These are phyloP conservation scores for Rhynchosporium secalis DNA, from an alignment of 2,329 filamentous ascomycete genomes.

Conservation along the genomic window DNA sequence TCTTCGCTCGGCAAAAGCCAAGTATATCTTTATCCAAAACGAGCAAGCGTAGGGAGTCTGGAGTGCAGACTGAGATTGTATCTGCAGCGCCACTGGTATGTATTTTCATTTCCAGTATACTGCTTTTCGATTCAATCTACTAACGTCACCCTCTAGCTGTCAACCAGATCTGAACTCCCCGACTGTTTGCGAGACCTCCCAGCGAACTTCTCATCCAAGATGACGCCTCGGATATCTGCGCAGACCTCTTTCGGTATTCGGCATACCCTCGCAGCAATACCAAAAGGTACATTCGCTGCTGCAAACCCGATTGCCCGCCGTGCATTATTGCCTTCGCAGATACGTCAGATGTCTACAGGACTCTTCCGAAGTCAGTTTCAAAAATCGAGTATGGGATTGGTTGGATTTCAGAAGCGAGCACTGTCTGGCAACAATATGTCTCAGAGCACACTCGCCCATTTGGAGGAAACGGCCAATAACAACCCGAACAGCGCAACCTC, in stretches of 20 bases:
- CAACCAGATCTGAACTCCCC: conserved; percentile 24
- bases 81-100: conserved; percentile 21
- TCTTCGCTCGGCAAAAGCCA: conserved; percentile 32
- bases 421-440: conserved; percentile 40
- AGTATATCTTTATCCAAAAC: conserved; percentile 22
- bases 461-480: conserved; percentile 90
- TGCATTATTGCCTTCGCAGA: conserved; percentile 22
- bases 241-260: conserved; percentile 24
- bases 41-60: conserved; percentile 14
- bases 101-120: background rate
- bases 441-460: conserved; percentile 71
- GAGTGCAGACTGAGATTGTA: background rate
- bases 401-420: conserved; percentile 29
- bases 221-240: conserved; percentile 22
- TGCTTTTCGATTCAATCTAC: background rate
- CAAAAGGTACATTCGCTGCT: conserved; percentile 28
- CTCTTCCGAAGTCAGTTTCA: conserved; percentile 26
- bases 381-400: conserved; percentile 20
- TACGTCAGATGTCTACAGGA: conserved; percentile 32
- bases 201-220: conserved; percentile 22
- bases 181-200: conserved; percentile 29
- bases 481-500: conserved; percentile 84
- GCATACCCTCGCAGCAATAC: conserved; percentile 26
- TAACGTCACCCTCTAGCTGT: conserved; percentile 18
- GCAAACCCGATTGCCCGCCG: conserved; percentile 30